phyloP scores from a whole-genome alignment of 495 filamentous ascomycete species.

The Diplogelasinospora grovesii region DNA sequence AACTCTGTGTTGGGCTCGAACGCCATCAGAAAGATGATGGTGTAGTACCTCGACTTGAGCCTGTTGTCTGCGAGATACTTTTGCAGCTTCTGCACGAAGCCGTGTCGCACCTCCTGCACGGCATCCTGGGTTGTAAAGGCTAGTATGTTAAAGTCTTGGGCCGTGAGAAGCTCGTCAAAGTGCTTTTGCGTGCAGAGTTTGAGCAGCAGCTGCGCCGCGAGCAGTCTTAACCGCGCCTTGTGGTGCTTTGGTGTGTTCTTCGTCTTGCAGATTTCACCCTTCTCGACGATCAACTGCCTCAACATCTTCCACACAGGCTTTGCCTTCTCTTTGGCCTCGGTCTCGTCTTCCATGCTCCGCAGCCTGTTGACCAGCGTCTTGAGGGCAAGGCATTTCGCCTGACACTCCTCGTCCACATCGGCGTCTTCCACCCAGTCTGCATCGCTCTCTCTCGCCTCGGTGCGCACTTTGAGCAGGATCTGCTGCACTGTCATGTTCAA shows the following conservation, averaged over 20 bases:
- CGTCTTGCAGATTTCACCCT: slow-evolving; percentile 73
- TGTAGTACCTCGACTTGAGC: slow-evolving; percentile 74
- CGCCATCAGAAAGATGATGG: slow-evolving; percentile 79
- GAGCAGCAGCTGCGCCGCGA: slow-evolving; percentile 72
- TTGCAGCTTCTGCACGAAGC: slow-evolving; percentile 76
- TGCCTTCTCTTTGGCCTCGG: slow-evolving; percentile 58
- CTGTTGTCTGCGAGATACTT: slow-evolving; percentile 69
- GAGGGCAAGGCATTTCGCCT: slow-evolving; percentile 82
- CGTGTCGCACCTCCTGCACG: slow-evolving; percentile 62
- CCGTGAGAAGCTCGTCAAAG: slow-evolving; percentile 69
- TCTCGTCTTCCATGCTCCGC: slow-evolving; percentile 53
- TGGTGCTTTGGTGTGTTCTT: slow-evolving; percentile 68
- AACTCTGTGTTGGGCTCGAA: slow-evolving; percentile 71
- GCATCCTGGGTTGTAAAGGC: slow-evolving; percentile 74
- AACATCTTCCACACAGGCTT: slow-evolving; percentile 69
- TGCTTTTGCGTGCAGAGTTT: slow-evolving; percentile 71
- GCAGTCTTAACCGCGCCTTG: slow-evolving; percentile 67
- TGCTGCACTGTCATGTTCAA: slow-evolving; percentile 71
- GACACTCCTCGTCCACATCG: slow-evolving; percentile 68
- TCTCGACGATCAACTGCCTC: slow-evolving; percentile 60
- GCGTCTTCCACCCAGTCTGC: slow-evolving; percentile 62
- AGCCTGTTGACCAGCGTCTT: slow-evolving; percentile 84
- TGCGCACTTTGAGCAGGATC: slow-evolving; percentile 64
- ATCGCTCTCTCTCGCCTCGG: slow-evolving; percentile 43
- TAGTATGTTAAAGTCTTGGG: slow-evolving; percentile 70